Evolutionary conservation across 2,329 filamentous ascomycete genomes (phyloP), one percentile per base, ranked within the genome.

Genomic region (Corynespora cassiicola): DNA sequence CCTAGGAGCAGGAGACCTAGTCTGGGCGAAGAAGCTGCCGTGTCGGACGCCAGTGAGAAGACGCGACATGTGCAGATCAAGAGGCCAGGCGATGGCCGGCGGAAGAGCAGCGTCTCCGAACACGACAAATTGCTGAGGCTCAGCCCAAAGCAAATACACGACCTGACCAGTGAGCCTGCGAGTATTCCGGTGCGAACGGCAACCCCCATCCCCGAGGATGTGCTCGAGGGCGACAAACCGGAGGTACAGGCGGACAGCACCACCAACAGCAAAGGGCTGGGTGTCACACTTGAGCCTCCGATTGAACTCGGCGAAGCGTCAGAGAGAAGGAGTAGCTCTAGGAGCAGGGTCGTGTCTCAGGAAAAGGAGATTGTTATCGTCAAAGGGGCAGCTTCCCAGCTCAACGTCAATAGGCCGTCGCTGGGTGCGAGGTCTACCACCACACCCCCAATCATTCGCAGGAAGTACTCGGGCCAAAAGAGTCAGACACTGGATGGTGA

Each of bases 61-160:
- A 42, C 49, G 7, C 48, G 52, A 25, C 59, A 55, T 22, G 9
- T 30, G 12, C 48, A 35, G 7, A 67, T 67, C 39, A 64, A 61
- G 42, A 52, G 65, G 12, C 65, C 63, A 14, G 65, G 63, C n/a
- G 63, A 66, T 46, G 54, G 39, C 3, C 46, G 60, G 41, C 49
- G 63, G 39, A 64, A 36, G 49, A 68, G 65, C 52, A 67, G 63
- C 45, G 57, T 64, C 20, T 62, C 61, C 3, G 65, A 65, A 22
- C 61, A 67, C 21, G 61, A 74, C 5, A 72, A 67, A 45, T 58
- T 75, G 3, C 59, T 78, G 41, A 82, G 79, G 51, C 63, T 82
- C 19, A 81, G 79, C 3, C 73, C 75, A 2, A 72, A 71, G 25
- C 73, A 80, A 57, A 76, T 82, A 3, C 72, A 78, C 26, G 77